phyloP scores from a whole-genome alignment of 371 early-diverging fungal genomes.

The Syncephalastrum monosporum region DNA sequence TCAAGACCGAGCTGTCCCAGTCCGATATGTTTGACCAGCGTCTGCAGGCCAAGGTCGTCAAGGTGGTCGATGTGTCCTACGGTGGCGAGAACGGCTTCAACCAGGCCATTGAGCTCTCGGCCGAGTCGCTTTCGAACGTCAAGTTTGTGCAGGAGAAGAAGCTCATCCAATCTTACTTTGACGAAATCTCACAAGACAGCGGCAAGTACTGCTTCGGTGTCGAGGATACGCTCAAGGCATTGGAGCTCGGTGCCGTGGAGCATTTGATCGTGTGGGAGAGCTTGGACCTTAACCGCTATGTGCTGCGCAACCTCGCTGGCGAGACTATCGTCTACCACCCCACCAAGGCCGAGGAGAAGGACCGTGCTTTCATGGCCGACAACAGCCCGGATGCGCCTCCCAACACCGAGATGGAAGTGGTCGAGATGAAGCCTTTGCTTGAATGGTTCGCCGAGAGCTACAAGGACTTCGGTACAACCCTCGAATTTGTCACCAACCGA shows the following conservation, averaged over 20 bases:
- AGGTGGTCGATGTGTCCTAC: constrained; percentile 94
- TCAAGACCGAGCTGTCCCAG: constrained; percentile 92
- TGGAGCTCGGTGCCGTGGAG: constrained; percentile 94
- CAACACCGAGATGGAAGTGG: constrained; percentile 67
- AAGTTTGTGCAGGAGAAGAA: constrained; percentile 98
- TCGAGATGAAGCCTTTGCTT: constrained; percentile 75
- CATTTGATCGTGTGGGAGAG: constrained; percentile 95
- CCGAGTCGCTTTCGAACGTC: constrained; percentile 89
- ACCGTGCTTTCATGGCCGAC: constrained; percentile 43
- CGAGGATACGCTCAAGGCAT: constrained; percentile 90
- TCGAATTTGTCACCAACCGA: constrained; percentile 95
- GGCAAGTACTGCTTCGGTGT: constrained; percentile 95
- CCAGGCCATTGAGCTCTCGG: constrained; percentile 92
- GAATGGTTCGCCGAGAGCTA: constrained; percentile 98
- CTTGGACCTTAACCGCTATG: constrained; percentile 71
- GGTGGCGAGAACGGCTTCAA: constrained; percentile 99
- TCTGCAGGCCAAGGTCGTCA: constrained; percentile 84
- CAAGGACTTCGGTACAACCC: constrained; percentile 85
- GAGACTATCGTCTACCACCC: constrained; percentile 67
- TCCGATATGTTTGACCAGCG: constrained; percentile 93
- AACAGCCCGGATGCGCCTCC: constrained; percentile 45
- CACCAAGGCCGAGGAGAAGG: constrained; percentile 77
- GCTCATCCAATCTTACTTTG: constrained; percentile 90
- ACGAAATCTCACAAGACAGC: constrained; percentile 93
- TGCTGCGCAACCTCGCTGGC: constrained; percentile 65